phyloP scores from a whole-genome alignment of 495 filamentous ascomycete species.

The Elaphomyces granulatus region DNA sequence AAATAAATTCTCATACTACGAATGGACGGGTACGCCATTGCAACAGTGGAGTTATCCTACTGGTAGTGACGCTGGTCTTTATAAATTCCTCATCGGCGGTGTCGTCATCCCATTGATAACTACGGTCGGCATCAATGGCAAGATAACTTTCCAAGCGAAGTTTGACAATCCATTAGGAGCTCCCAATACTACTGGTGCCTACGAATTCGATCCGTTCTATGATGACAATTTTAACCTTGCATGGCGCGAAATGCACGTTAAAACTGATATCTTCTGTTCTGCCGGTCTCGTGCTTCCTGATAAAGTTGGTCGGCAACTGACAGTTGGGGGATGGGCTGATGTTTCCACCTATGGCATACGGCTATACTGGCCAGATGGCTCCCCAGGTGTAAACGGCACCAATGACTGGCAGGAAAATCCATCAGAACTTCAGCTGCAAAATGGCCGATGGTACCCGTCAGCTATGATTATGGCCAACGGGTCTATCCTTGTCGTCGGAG shows the following conservation, averaged over 20 bases:
- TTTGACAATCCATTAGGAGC: constrained; percentile 39
- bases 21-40: constrained; percentile 40
- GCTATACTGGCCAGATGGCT: constrained; percentile 48
- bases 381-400: constrained; percentile 34
- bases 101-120: constrained; percentile 49
- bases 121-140: constrained; percentile 42
- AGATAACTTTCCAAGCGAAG: constrained; percentile 52
- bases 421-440: constrained; percentile 37
- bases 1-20: constrained; percentile 40
- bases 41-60: constrained; percentile 41
- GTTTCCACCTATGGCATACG: constrained; percentile 47
- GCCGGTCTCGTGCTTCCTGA: constrained; percentile 47
- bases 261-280: constrained; percentile 53
- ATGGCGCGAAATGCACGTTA: constrained; percentile 48
- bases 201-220: constrained; percentile 43
- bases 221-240: constrained; percentile 30
- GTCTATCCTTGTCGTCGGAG: constrained; percentile 49
- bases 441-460: constrained; percentile 51
- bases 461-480: constrained; percentile 54
- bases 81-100: constrained; percentile 44
- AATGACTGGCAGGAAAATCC: constrained; percentile 57
- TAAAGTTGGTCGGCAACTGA: constrained; percentile 47
- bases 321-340: constrained; percentile 51
- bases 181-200: constrained; percentile 47
- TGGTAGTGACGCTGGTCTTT: constrained; percentile 40